Conservation (phyloP, 192 early-diverging fungal genomes). For the Linderina pennispora region DNA sequence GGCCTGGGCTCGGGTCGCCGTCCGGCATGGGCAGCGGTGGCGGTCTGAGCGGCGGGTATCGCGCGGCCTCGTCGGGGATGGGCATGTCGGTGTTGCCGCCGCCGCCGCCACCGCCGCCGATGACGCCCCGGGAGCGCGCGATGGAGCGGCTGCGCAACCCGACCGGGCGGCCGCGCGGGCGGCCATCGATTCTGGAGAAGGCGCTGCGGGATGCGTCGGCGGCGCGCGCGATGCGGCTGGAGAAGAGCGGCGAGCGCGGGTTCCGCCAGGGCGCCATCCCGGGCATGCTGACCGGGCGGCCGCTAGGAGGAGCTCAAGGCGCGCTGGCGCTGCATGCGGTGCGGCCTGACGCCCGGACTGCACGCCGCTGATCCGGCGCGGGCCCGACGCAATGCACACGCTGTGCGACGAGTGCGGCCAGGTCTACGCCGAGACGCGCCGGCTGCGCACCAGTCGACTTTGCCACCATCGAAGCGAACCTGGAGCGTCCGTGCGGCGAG, state of each 20-base stretch:
- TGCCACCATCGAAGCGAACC: slow-evolving; percentile 16
- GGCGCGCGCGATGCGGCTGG: slow-evolving; percentile 1
- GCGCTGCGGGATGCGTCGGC: slow-evolving; percentile 38
- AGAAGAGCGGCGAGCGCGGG: background rate
- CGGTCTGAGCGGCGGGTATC: background rate
- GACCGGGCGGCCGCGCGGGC: slow-evolving; percentile 36
- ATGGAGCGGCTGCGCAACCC: slow-evolving; percentile 41
- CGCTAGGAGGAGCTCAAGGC: slow-evolving; percentile 37
- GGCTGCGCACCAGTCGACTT: slow-evolving; percentile 16
- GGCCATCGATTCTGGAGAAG: slow-evolving; percentile 43
- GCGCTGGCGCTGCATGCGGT: slow-evolving; percentile 43
- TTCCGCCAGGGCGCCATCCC: slow-evolving; percentile 16
- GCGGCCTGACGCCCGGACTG: slow-evolving; percentile 31
- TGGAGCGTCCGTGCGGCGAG: slow-evolving; percentile 18
- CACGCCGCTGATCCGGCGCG: slow-evolving; percentile 37
- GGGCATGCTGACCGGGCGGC: slow-evolving; percentile 16
- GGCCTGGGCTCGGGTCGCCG: background rate
- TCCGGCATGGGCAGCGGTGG: background rate
- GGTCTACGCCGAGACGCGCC: slow-evolving; percentile 7
- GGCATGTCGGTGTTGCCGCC: slow-evolving; percentile 9
- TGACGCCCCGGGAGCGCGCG: slow-evolving; percentile 13
- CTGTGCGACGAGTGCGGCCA: slow-evolving; percentile 36
- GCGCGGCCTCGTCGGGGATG: background rate
- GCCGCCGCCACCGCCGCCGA: slow-evolving; percentile 2
- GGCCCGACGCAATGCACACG: slow-evolving; percentile 43